These are phyloP conservation scores for Amauroascus verrucosus DNA, from an alignment of 2,329 filamentous ascomycete genomes.

Conservation along the genomic window DNA sequence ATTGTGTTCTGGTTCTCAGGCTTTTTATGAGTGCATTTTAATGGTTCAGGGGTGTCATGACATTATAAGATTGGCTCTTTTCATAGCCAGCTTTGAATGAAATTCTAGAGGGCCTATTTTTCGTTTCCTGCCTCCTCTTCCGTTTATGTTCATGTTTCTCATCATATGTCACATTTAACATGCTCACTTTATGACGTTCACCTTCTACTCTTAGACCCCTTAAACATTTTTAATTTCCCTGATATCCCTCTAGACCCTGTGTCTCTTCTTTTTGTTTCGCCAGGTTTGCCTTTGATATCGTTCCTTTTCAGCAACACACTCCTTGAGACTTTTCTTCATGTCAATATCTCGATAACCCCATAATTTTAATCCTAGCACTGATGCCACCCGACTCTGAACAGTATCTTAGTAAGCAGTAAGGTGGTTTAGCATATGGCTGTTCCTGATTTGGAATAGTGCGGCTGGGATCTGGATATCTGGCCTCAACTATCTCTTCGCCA, in stretches of 20 bases:
- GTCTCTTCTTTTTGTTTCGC: not conserved
- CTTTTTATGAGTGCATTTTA: conserved; percentile 10
- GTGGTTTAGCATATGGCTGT: too few relatives aligned
- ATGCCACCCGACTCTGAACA: too few relatives aligned
- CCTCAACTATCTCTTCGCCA: conserved; percentile 4
- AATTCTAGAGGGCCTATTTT: conserved; percentile 3
- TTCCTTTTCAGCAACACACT: not conserved
- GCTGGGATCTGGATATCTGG: conserved; percentile 9
- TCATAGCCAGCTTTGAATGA: conserved; percentile 1
- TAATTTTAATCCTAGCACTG: not conserved
- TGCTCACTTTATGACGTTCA: not conserved
- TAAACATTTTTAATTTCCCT: not conserved
- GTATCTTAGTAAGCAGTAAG: not conserved
- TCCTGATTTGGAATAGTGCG: not conserved
- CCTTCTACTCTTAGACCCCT: not conserved
- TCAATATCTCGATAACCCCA: not conserved
- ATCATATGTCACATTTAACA: conserved; percentile 9
- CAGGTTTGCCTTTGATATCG: not conserved
- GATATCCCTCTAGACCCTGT: not conserved
- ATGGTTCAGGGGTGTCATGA: conserved; percentile 8
- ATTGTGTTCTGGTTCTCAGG: conserved; percentile 5
- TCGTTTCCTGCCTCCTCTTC: conserved; percentile 20
- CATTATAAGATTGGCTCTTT: conserved; percentile 1
- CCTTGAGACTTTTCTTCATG: not conserved
- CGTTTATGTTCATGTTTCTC: conserved; percentile 7